phyloP scores from a whole-genome alignment of 257 asterid genomes.

The Rubia yunnanensis region DNA sequence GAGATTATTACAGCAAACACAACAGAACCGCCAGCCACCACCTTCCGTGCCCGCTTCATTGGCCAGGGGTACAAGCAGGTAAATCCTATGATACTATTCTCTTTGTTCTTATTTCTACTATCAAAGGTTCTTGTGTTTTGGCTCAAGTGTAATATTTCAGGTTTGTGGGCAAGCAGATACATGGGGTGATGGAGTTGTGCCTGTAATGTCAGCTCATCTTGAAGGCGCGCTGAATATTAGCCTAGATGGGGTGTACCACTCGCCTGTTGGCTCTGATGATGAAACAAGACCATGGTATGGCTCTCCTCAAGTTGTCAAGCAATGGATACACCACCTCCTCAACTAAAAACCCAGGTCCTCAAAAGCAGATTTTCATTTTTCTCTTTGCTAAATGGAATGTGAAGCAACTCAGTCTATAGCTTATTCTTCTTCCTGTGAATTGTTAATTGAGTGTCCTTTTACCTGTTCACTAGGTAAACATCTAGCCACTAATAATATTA shows the following conservation, averaged over 20 bases:
- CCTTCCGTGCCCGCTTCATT: constrained; percentile 58
- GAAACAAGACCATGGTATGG: constrained; percentile 85
- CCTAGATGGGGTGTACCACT: constrained; percentile 74
- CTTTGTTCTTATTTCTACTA: not conserved
- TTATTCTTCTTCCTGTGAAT: too few relatives aligned
- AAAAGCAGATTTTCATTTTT: not conserved
- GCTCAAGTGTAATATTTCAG: constrained; percentile 24
- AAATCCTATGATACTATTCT: not conserved
- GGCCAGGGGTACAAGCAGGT: constrained; percentile 99
- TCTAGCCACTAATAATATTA: too few relatives aligned
- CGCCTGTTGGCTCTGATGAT: constrained; percentile 78
- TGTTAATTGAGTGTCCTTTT: too few relatives aligned
- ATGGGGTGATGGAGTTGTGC: constrained; percentile 95
- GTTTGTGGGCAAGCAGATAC: constrained; percentile 89
- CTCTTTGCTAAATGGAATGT: not conserved
- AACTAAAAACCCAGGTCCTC: constrained; percentile 10
- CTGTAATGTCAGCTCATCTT: constrained; percentile 83
- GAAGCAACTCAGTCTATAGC: too few relatives aligned
- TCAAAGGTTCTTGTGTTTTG: not conserved
- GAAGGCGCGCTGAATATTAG: constrained; percentile 79
- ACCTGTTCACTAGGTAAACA: too few relatives aligned
- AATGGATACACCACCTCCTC: constrained; percentile 80
- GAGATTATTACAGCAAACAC: constrained; percentile 26
- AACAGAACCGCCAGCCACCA: constrained; percentile 29
- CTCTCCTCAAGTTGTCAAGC: constrained; percentile 66